A percentile compares a stretch with the other conserved stretches of the same genome.
phyloP scores from a whole-genome alignment of 1,139 yeast genomes.

The Scheffersomyces parashehatae region DNA sequence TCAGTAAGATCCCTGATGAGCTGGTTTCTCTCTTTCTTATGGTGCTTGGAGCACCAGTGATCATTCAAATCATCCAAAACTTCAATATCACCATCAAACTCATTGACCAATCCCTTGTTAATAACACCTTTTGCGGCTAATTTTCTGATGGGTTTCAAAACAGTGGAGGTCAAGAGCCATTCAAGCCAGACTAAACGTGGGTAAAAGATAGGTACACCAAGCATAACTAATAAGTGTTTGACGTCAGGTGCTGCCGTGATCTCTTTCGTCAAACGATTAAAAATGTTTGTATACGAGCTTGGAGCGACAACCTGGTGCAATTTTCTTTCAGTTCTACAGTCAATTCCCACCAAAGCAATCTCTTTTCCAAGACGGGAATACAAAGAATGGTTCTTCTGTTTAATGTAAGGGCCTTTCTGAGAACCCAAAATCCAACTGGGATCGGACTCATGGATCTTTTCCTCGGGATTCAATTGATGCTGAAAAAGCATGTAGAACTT shows the following conservation, averaged over 20 bases:
- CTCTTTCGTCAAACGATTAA: constrained; percentile 59
- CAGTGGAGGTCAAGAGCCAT: constrained; percentile 60
- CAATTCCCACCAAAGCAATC: constrained; percentile 74
- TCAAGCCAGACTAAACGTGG: constrained; percentile 93
- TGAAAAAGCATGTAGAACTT: constrained; percentile 89
- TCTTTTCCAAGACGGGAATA: constrained; percentile 74
- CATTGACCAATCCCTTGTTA: constrained; percentile 73
- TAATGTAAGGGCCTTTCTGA: constrained; percentile 64
- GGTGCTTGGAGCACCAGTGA: constrained; percentile 92
- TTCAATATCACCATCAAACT: constrained; percentile 89
- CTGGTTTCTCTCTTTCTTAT: constrained; percentile 72
- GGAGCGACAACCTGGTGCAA: constrained; percentile 56
- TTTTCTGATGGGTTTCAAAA: constrained; percentile 64
- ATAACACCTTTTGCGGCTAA: constrained; percentile 71
- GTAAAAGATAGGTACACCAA: constrained; percentile 93
- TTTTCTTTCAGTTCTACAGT: constrained; percentile 89
- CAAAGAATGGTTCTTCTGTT: constrained; percentile 63
- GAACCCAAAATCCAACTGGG: constrained; percentile 60
- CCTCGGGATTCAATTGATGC: constrained; percentile 66
- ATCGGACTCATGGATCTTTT: constrained; percentile 41
- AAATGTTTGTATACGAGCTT: constrained; percentile 60
- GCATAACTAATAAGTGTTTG: constrained; percentile 75
- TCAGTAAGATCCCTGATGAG: constrained; percentile 57
- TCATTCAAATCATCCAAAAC: constrained; percentile 90
- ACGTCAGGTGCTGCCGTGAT: constrained; percentile 51